These are phyloP conservation scores for Backusella australiensis DNA, from an alignment of 192 early-diverging fungal species.

Conservation along the genomic window DNA sequence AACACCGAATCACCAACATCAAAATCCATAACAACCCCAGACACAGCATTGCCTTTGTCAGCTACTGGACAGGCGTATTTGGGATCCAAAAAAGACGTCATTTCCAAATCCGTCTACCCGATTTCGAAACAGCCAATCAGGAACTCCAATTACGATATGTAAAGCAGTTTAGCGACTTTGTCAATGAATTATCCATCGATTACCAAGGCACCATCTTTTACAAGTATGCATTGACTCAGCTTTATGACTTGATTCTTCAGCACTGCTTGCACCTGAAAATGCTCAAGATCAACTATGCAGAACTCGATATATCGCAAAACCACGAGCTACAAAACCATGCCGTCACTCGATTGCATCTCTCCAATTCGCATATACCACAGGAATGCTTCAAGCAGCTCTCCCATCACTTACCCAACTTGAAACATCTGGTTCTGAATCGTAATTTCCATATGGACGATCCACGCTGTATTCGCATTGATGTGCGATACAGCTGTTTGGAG, in stretches of 20 bases:
- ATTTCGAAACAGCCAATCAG: neutral
- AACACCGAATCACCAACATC: neutral
- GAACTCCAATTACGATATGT: neutral
- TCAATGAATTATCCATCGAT: constrained; percentile 1
- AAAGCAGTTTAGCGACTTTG: neutral
- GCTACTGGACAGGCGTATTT: neutral
- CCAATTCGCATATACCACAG: neutral
- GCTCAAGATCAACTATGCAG: neutral
- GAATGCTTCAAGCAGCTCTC: neutral
- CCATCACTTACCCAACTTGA: neutral
- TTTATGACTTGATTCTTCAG: neutral
- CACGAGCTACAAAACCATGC: neutral
- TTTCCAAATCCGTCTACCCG: neutral
- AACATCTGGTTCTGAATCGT: neutral
- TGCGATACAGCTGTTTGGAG: neutral
- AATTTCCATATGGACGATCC: neutral
- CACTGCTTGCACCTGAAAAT: neutral
- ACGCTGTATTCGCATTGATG: neutral
- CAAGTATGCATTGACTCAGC: neutral
- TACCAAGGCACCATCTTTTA: constrained; percentile 1
- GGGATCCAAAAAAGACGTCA: neutral
- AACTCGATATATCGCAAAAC: neutral
- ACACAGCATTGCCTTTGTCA: neutral
- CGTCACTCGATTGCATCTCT: neutral
- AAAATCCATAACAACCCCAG: neutral